These are phyloP conservation scores for Collybia mongolica DNA, from an alignment of 768 basidiomycete species.

Conservation along the genomic window DNA sequence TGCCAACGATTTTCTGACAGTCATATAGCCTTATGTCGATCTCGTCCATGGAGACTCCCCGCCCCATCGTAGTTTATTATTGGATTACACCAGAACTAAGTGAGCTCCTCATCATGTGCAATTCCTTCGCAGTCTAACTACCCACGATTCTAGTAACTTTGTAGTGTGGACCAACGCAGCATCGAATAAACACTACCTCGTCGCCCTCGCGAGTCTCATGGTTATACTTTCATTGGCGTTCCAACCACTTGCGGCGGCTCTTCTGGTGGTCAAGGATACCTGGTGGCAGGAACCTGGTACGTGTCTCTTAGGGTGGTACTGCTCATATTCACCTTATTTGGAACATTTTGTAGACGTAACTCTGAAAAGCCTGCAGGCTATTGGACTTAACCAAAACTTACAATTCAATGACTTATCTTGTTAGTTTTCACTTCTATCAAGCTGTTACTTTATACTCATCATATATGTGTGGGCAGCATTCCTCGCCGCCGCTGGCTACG, in stretches of 20 bases:
- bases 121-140: background rate
- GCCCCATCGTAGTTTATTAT: constrained; percentile 47
- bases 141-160: constrained; percentile 35
- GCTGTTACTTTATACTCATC: background rate
- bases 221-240: constrained; percentile 44
- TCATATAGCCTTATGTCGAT: constrained; percentile 51
- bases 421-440: constrained; percentile 19
- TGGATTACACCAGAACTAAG: constrained; percentile 58
- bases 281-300: constrained; percentile 42
- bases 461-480: constrained; percentile 33
- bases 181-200: constrained; percentile 48
- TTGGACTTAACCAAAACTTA: constrained; percentile 43
- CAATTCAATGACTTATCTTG: constrained; percentile 49
- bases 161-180: constrained; percentile 46
- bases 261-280: constrained; percentile 46
- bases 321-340: background rate
- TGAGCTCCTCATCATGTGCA: constrained; percentile 16
- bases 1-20: background rate
- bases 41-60: constrained; percentile 55
- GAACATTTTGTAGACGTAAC: constrained; percentile 27
- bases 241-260: constrained; percentile 51
- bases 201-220: constrained; percentile 48
- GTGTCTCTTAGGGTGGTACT: constrained; percentile 2
- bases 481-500: constrained; percentile 53
- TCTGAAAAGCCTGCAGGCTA: constrained; percentile 31